A percentile compares a stretch with the other conserved stretches of the same genome.
Conservation (phyloP, 495 filamentous ascomycete genomes). For the Halenospora varia region DNA sequence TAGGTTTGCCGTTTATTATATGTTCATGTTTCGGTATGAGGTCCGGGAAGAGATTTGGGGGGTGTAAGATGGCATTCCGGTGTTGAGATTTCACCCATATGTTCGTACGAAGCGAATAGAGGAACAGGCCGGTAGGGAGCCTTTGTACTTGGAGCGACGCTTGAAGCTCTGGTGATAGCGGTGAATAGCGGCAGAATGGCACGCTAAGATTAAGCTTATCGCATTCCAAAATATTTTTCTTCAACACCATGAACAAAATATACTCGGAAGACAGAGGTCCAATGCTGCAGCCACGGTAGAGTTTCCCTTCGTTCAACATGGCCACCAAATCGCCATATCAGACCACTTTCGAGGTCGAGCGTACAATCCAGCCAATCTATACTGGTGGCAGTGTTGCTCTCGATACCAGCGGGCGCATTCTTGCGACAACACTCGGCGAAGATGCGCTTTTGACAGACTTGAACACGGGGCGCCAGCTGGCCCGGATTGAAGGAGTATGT, state of each 20-base stretch:
- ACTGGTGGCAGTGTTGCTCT: slow-evolving; percentile 86
- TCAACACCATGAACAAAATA: not conserved
- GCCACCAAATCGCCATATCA: slow-evolving; percentile 48
- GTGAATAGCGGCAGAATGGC: not conserved
- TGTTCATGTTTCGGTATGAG: too few species aligned
- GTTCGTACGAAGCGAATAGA: too few species aligned
- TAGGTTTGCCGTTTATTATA: too few species aligned
- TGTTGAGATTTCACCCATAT: too few species aligned
- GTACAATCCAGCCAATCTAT: slow-evolving; percentile 87
- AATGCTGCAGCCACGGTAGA: not conserved
- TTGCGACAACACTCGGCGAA: slow-evolving; percentile 84
- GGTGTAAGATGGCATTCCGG: too few species aligned
- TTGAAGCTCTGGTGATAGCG: too few species aligned
- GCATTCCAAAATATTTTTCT: slow-evolving; percentile 10
- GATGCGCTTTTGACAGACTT: slow-evolving; percentile 86
- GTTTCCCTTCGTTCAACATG: slow-evolving; percentile 33
- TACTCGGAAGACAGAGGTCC: not conserved
- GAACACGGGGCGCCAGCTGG: slow-evolving; percentile 74
- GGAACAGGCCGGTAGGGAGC: too few species aligned
- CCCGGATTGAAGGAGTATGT: slow-evolving; percentile 84
- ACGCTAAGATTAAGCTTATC: slow-evolving; percentile 21
- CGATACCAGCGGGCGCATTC: slow-evolving; percentile 72
- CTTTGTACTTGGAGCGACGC: too few species aligned
- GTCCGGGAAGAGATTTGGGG: too few species aligned
- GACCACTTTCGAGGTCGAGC: slow-evolving; percentile 81